Conservation (phyloP, 75 land plant genomes). For the Cunninghamia lanceolata region DNA sequence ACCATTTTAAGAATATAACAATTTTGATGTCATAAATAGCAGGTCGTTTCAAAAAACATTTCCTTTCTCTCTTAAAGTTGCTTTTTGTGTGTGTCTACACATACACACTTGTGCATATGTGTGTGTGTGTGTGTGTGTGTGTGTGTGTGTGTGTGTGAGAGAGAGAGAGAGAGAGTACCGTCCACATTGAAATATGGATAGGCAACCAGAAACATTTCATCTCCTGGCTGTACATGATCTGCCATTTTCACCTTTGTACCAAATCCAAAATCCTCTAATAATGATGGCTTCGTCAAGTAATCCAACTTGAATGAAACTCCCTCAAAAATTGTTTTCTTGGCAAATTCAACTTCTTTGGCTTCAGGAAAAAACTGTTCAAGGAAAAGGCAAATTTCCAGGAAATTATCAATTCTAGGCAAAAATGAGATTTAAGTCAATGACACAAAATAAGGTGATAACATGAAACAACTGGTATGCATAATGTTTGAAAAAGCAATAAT, state of each 20-base stretch:
- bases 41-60: background rate
- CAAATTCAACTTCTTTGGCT: slow-evolving; percentile 77
- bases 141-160: background rate
- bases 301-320: slow-evolving; percentile 87
- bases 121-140: background rate
- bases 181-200: slow-evolving; percentile 98
- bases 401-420: background rate
- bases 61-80: background rate
- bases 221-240: slow-evolving; percentile 74
- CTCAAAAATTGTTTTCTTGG: slow-evolving; percentile 64
- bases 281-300: slow-evolving; percentile 90
- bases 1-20: background rate
- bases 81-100: background rate
- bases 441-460: slow-evolving; percentile 1
- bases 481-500: background rate
- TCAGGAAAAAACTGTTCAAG: slow-evolving; percentile 88
- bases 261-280: slow-evolving; percentile 93
- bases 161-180: slow-evolving; percentile 35
- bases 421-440: background rate
- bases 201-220: slow-evolving; percentile 78
- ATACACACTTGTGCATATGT: background rate
- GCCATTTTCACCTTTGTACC: slow-evolving; percentile 73
- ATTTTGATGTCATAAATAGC: background rate
- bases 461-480: background rate
- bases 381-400: background rate